phyloP scores from a whole-genome alignment of 2,329 filamentous ascomycete genomes.

The Hypoxylon rubiginosum region DNA sequence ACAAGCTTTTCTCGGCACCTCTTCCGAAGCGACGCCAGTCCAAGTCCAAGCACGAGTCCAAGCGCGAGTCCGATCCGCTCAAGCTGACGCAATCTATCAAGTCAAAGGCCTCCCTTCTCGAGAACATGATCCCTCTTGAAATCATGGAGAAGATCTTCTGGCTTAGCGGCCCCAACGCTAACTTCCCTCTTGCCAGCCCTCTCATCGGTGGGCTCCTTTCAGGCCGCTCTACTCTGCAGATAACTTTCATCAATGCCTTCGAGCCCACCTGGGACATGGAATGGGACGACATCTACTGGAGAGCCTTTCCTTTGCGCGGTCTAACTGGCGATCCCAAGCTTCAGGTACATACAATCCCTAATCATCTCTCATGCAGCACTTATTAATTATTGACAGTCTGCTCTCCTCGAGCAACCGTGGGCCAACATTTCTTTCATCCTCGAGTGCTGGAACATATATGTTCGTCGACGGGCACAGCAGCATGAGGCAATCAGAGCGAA shows the following conservation, averaged over 20 bases:
- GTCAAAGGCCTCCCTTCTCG: conserved; percentile 44
- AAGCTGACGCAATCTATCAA: conserved; percentile 21
- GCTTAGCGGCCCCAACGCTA: conserved; percentile 61
- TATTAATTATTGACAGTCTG: conserved; percentile 53
- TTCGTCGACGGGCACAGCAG: conserved; percentile 54
- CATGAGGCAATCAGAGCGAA: conserved; percentile 25
- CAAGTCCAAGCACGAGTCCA: conserved; percentile 18
- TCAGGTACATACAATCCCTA: conserved; percentile 55
- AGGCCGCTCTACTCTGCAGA: conserved; percentile 49
- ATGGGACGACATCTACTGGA: conserved; percentile 52
- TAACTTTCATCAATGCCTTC: conserved; percentile 56
- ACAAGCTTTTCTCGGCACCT: conserved; percentile 16
- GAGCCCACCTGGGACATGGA: conserved; percentile 57
- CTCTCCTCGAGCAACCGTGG: conserved; percentile 61
- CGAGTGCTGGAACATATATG: conserved; percentile 63
- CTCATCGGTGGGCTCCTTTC: conserved; percentile 64
- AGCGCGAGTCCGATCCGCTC: neutral
- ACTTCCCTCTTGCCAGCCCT: conserved; percentile 60
- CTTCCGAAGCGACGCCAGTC: conserved; percentile 30
- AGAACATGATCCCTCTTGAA: conserved; percentile 63
- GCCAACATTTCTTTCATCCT: conserved; percentile 61
- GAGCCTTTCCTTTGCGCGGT: conserved; percentile 31
- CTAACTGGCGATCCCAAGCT: conserved; percentile 57
- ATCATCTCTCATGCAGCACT: neutral
- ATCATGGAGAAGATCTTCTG: conserved; percentile 67